Evolutionary conservation across 2,329 filamentous ascomycete species (phyloP).

Genomic region (Sarocladium brachiariae): DNA sequence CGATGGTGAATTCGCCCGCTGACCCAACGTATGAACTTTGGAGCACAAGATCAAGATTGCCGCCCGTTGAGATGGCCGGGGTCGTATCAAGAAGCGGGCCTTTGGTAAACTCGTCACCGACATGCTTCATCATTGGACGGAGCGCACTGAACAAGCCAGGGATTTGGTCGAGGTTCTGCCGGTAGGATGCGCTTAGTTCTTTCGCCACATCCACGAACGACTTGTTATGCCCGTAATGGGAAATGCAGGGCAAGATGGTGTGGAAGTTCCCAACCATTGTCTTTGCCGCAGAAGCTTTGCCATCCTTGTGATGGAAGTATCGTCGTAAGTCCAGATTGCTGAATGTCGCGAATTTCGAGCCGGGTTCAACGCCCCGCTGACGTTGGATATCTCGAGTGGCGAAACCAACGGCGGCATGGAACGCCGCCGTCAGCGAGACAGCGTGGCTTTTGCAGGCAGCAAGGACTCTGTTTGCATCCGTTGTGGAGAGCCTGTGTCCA

Average conservation of each 20-base stretch:
- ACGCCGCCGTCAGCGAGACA: not conserved
- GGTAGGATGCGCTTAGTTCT: conserved; percentile 5
- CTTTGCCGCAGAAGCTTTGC: not conserved
- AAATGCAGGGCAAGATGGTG: conserved; percentile 6
- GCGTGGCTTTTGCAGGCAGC: conserved; percentile 1
- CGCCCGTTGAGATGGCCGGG: conserved; percentile 5
- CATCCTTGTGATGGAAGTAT: conserved; percentile 1
- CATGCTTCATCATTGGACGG: conserved; percentile 2
- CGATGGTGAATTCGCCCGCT: conserved; percentile 1
- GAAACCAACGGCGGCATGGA: conserved; percentile 5
- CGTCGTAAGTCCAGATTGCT: conserved; percentile 4
- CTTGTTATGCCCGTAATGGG: conserved; percentile 1
- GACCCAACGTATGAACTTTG: not conserved
- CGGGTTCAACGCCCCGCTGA: not conserved
- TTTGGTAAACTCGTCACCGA: conserved; percentile 3
- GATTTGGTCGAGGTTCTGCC: not conserved
- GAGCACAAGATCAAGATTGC: conserved; percentile 5
- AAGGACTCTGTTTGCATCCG: not conserved
- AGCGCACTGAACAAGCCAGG: conserved; percentile 6
- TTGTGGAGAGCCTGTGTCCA: not conserved
- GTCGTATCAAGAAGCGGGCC: conserved; percentile 4
- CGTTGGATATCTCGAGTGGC: conserved; percentile 2
- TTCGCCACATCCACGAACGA: conserved; percentile 3
- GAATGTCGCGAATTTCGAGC: conserved; percentile 6
- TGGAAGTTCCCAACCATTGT: conserved; percentile 4